phyloP scores from a whole-genome alignment of 768 basidiomycete genomes.

The Leccinum subtestaceum region DNA sequence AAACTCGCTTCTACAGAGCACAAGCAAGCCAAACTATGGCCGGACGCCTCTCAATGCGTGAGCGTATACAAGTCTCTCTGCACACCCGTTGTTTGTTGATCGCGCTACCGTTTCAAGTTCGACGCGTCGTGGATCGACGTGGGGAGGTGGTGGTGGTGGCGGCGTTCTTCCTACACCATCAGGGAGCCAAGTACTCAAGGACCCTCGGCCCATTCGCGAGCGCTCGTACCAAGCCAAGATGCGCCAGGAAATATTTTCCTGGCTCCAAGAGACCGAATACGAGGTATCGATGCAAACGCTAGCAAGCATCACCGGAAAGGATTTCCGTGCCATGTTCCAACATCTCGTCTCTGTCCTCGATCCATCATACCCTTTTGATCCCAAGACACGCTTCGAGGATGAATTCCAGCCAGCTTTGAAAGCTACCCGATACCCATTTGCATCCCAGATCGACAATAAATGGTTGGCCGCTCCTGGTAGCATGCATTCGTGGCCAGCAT shows the following conservation, averaged over 20 bases:
- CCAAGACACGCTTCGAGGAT: slow-evolving; percentile 67
- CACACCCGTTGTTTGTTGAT: background rate
- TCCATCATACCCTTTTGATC: slow-evolving; percentile 57
- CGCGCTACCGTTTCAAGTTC: slow-evolving; percentile 41
- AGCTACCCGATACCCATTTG: slow-evolving; percentile 78
- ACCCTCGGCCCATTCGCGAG: slow-evolving; percentile 78
- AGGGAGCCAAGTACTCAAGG: slow-evolving; percentile 59
- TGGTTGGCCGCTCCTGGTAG: slow-evolving; percentile 87
- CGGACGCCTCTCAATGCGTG: slow-evolving; percentile 75
- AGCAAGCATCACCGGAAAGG: slow-evolving; percentile 77
- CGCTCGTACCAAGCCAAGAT: slow-evolving; percentile 68
- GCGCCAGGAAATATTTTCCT: slow-evolving; percentile 73
- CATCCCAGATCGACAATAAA: slow-evolving; percentile 75
- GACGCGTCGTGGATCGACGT: slow-evolving; percentile 73
- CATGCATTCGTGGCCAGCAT: slow-evolving; percentile 87
- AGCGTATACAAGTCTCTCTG: slow-evolving; percentile 7
- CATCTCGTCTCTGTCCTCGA: slow-evolving; percentile 73
- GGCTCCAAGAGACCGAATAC: slow-evolving; percentile 62
- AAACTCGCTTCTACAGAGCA: slow-evolving; percentile 69
- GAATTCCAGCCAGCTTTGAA: slow-evolving; percentile 77
- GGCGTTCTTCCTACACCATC: slow-evolving; percentile 44
- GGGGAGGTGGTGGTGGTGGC: slow-evolving; percentile 48
- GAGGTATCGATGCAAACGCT: slow-evolving; percentile 69
- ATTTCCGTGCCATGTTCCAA: slow-evolving; percentile 83
- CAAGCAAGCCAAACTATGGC: slow-evolving; percentile 62